Evolutionary conservation across 176 grass and related monocot genomes (phyloP).

Genomic region (Pontederia paniculata): DNA sequence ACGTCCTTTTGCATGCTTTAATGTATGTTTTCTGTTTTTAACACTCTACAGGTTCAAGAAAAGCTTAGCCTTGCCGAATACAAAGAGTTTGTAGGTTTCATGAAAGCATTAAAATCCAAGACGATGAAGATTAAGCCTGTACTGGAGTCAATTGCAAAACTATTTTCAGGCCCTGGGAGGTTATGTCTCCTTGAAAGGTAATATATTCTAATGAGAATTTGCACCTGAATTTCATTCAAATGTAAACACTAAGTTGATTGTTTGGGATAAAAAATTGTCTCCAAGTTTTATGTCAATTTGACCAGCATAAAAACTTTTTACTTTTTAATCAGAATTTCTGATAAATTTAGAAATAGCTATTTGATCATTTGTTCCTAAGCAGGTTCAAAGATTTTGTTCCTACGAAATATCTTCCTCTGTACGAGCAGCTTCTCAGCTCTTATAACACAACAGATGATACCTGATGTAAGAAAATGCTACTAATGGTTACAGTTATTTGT

Average conservation of each 20-base stretch:
- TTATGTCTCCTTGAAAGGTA: conserved; percentile 76
- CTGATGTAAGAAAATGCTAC: conserved; percentile 16
- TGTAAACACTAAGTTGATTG: background rate
- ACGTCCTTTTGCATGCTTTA: too few species aligned
- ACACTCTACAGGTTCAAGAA: conserved; percentile 43
- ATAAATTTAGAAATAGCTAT: background rate
- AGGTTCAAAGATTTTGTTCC: conserved; percentile 9
- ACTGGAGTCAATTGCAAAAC: conserved; percentile 73
- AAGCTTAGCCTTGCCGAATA: conserved; percentile 60
- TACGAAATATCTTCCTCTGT: conserved; percentile 54
- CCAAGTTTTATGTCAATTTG: too few species aligned
- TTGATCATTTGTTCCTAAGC: conserved; percentile 16
- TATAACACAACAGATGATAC: conserved; percentile 28
- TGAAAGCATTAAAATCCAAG: conserved; percentile 83
- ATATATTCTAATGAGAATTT: conserved; percentile 1
- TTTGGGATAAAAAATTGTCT: too few species aligned
- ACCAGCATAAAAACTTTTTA: too few species aligned
- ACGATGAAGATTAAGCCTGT: conserved; percentile 45
- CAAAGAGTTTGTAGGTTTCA: conserved; percentile 71
- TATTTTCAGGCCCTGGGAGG: conserved; percentile 57
- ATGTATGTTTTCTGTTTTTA: too few species aligned
- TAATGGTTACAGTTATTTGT: background rate
- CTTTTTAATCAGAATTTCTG: too few species aligned
- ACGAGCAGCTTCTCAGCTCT: conserved; percentile 57
- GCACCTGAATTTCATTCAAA: background rate